phyloP scores from a whole-genome alignment of 106 monocot genomes.

The Phalaenopsis equestris region DNA sequence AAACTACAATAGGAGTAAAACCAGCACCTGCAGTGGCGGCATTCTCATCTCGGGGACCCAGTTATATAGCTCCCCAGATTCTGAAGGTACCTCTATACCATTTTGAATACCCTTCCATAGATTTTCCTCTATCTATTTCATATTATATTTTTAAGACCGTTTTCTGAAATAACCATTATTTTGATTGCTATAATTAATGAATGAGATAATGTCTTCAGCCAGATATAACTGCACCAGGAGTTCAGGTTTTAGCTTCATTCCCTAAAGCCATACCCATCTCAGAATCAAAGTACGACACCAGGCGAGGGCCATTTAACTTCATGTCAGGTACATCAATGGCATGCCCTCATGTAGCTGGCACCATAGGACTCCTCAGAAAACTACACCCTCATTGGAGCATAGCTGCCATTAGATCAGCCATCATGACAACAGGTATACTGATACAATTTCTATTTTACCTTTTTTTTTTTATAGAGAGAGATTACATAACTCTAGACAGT shows the following conservation, averaged over 20 bases:
- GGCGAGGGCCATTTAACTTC: constrained; percentile 62
- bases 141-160: too few relatives aligned
- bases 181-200: too few relatives aligned
- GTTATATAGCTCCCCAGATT: constrained; percentile 30
- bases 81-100: constrained; percentile 36
- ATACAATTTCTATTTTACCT: background rate
- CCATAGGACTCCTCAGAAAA: constrained; percentile 43
- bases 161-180: too few relatives aligned
- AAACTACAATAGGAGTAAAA: constrained; percentile 18
- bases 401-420: constrained; percentile 70
- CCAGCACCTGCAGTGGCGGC: constrained; percentile 44
- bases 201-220: constrained; percentile 31
- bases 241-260: constrained; percentile 83
- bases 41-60: constrained; percentile 74
- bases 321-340: constrained; percentile 90
- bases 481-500: background rate
- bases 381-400: constrained; percentile 62
- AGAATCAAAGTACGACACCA: constrained; percentile 45
- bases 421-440: constrained; percentile 72
- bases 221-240: constrained; percentile 70
- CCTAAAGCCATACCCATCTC: constrained; percentile 52
- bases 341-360: constrained; percentile 73
- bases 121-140: too few relatives aligned
- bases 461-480: background rate
- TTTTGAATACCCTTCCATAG: background rate